phyloP scores from a whole-genome alignment of 2,329 filamentous ascomycete species.

The Nemania serpens region DNA sequence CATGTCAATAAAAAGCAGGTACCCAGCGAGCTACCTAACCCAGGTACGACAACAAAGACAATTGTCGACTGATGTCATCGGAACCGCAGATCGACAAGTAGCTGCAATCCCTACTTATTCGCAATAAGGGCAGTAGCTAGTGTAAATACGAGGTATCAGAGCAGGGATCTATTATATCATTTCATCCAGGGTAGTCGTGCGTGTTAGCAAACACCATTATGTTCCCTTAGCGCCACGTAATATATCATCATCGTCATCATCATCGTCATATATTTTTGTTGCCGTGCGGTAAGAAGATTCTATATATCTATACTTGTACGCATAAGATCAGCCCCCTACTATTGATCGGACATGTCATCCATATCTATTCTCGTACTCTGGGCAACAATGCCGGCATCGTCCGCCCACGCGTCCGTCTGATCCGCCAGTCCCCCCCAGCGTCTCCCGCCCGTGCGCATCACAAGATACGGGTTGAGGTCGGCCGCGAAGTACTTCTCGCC shows the following conservation, averaged over 20 bases:
- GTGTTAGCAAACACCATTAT: too few relatives aligned
- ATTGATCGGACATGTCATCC: conserved; percentile 4
- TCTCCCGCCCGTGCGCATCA: conserved; percentile 67
- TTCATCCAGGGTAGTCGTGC: too few relatives aligned
- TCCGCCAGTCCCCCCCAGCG: conserved; percentile 43
- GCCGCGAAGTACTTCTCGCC: conserved; percentile 74
- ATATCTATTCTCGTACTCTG: conserved; percentile 15
- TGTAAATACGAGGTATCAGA: too few relatives aligned
- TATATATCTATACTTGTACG: neutral
- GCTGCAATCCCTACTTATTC: neutral
- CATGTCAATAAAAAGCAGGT: too few relatives aligned
- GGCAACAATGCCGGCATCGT: neutral
- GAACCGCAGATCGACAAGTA: neutral
- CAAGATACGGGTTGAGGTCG: conserved; percentile 61
- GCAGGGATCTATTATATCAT: too few relatives aligned
- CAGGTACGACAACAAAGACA: neutral
- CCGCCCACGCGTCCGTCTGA: neutral
- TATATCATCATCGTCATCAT: too few relatives aligned
- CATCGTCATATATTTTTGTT: too few relatives aligned
- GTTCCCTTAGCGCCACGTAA: too few relatives aligned
- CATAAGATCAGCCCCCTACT: neutral
- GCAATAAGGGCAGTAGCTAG: neutral
- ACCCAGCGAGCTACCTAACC: too few relatives aligned
- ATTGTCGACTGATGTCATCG: neutral
- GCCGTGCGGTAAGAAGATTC: neutral